phyloP scores from a whole-genome alignment of 164 flowering plant genomes.

The Berberis vulgaris region DNA sequence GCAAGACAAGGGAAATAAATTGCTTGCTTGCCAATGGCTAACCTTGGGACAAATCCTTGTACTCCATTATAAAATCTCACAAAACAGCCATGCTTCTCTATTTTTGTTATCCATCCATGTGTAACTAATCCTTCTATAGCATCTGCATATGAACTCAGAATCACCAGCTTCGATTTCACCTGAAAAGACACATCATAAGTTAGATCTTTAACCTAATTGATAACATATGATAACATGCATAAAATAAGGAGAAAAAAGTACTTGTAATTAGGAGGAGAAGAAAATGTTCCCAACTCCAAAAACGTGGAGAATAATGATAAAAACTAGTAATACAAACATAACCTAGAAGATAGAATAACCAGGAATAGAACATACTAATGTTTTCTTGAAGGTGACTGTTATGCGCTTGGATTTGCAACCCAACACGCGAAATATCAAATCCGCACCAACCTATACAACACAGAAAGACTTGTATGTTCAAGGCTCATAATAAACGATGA shows the following conservation, averaged over 20 bases:
- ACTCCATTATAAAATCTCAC: slow-evolving; percentile 95
- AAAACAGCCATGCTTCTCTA: slow-evolving; percentile 89
- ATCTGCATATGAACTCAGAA: slow-evolving; percentile 80
- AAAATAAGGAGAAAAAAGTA: not conserved
- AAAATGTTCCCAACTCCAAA: too few relatives aligned
- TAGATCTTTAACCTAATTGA: not conserved
- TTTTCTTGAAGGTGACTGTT: slow-evolving; percentile 93
- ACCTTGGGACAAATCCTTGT: slow-evolving; percentile 89
- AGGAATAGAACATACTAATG: slow-evolving; percentile 49
- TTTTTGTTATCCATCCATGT: slow-evolving; percentile 95
- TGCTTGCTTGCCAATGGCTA: slow-evolving; percentile 4
- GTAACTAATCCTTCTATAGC: slow-evolving; percentile 75
- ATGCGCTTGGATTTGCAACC: slow-evolving; percentile 96
- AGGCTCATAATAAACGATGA: too few relatives aligned
- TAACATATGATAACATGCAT: not conserved
- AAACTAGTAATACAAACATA: not conserved
- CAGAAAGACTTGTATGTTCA: not conserved
- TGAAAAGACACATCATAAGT: slow-evolving; percentile 13
- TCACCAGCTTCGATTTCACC: slow-evolving; percentile 82
- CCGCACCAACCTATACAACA: slow-evolving; percentile 73
- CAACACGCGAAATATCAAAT: slow-evolving; percentile 75
- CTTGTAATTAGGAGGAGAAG: too few relatives aligned
- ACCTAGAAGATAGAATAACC: not conserved
- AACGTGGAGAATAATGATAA: too few relatives aligned
- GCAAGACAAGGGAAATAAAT: not conserved